Conservation (phyloP, 768 basidiomycete species). For the Pleurotus eryngii region DNA sequence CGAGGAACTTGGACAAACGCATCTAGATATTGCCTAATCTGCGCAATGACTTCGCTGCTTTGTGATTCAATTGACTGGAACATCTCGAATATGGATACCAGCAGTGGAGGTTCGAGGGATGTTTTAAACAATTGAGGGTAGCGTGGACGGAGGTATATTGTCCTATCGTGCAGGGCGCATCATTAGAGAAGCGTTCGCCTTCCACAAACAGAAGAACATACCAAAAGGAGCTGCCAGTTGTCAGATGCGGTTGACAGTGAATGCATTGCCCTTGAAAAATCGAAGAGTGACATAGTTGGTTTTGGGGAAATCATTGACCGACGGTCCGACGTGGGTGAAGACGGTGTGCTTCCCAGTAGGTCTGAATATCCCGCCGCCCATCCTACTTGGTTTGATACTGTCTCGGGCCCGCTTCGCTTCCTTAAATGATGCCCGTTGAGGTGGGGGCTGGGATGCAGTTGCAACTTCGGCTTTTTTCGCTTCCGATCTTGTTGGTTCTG, state of each 20-base stretch:
- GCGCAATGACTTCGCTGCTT: slow-evolving; percentile 11
- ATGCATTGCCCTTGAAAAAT: slow-evolving; percentile 63
- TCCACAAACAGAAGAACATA: slow-evolving; percentile 27
- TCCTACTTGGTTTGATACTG: slow-evolving; percentile 36
- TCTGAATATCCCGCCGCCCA: slow-evolving; percentile 74
- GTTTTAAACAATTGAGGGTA: slow-evolving; percentile 69
- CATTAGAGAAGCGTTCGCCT: not conserved
- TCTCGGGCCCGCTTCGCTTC: slow-evolving; percentile 60
- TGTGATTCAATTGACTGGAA: slow-evolving; percentile 33
- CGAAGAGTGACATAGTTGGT: slow-evolving; percentile 48
- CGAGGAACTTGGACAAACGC: slow-evolving; percentile 54
- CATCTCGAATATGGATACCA: slow-evolving; percentile 54
- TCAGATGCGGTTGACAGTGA: slow-evolving; percentile 33
- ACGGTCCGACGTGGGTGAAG: slow-evolving; percentile 26
- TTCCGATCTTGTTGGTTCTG: slow-evolving; percentile 13
- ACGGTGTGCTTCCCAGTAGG: slow-evolving; percentile 58
- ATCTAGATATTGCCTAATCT: slow-evolving; percentile 43
- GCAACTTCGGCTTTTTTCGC: not conserved
- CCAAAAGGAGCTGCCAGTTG: slow-evolving; percentile 58
- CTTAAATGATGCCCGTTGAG: slow-evolving; percentile 42
- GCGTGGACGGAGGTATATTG: slow-evolving; percentile 49
- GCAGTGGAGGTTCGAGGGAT: slow-evolving; percentile 64
- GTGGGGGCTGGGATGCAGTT: slow-evolving; percentile 7
- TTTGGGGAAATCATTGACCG: slow-evolving; percentile 14
- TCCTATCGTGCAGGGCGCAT: slow-evolving; percentile 18